Evolutionary conservation across 306 rosid genomes (phyloP), one percentile per base, ranked within the genome.

Genomic region (Begonia masoniana): DNA sequence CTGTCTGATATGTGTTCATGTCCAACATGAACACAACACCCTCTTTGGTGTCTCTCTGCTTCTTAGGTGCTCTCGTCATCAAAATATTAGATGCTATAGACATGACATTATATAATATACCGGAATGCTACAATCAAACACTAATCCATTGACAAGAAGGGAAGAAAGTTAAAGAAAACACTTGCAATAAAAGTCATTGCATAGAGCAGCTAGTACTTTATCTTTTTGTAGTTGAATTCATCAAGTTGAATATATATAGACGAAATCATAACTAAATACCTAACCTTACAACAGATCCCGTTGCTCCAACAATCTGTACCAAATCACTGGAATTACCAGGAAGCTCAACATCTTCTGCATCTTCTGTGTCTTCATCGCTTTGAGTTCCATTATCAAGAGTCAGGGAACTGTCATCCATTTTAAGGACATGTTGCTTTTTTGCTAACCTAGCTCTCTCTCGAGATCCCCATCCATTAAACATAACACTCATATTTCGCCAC

Each of bases 401-500:
- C 63, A 53, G 41, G 26, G 75, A 8, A 62, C 57, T 81, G 47
- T 83, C 99, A 14, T 91, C 99, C 11, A 78, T 85, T 71, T 59
- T 85, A 54, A 78, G 62, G 65, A 69, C 54, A 19, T 76, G 88
- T 53, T 59, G 66, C 72, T 87, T 86, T 73, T 64, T 81, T 21
- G 94, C 76, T 47, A 80, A 68, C 66, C 76, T 76, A 53, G 92
- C 78, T 74, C 79, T 83, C 26, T 86, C 99, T 63, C 99, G 68
- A 39, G 93, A 91, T 35, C 82, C 86, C 94, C 94, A 91, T 71
- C 96, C 95, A 70, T 83, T 79, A 61, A 88, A 81, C 92, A 91
- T 86, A 60, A 91, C 96, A 54, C 93, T 81, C 78, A 86, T 77
- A 74, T 86, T 91, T 75, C 96, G 77, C 99, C 99, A 91, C 74